These are phyloP conservation scores for Gaultheria prostrata DNA, from an alignment of 148 eudicot genomes.

Conservation along the genomic window DNA sequence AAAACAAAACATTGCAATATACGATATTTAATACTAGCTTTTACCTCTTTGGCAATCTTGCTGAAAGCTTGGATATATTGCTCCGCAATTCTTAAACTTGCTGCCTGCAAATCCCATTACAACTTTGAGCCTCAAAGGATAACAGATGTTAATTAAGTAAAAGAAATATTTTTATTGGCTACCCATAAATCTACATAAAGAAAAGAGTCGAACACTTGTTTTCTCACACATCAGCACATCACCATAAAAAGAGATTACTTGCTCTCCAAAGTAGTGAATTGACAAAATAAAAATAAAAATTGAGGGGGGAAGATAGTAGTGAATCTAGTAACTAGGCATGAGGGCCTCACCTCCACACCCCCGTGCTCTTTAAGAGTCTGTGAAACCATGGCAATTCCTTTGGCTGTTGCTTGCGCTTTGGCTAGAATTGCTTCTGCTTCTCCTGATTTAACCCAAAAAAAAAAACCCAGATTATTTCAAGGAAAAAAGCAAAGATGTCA, in stretches of 20 bases:
- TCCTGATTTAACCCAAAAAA: slow-evolving; percentile 43
- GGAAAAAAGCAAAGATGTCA: neutral
- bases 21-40: neutral
- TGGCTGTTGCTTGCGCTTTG: slow-evolving; percentile 44
- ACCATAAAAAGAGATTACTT: neutral
- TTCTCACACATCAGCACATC: slow-evolving; percentile 1
- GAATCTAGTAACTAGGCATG: neutral
- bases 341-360: slow-evolving; percentile 54
- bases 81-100: slow-evolving; percentile 78
- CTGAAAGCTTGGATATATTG: slow-evolving; percentile 81
- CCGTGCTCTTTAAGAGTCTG: slow-evolving; percentile 46
- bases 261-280: neutral
- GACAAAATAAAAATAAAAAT: neutral
- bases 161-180: neutral
- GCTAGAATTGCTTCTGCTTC: slow-evolving; percentile 80
- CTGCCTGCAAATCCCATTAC: slow-evolving; percentile 59
- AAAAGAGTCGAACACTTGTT: slow-evolving; percentile 5
- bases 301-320: neutral
- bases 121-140: slow-evolving; percentile 4
- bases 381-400: slow-evolving; percentile 50
- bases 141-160: neutral
- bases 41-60: slow-evolving; percentile 75
- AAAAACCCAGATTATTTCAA: neutral
- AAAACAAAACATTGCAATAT: neutral
- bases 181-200: neutral